phyloP scores from a whole-genome alignment of 2,329 filamentous ascomycete species.

The Metarhizium album region DNA sequence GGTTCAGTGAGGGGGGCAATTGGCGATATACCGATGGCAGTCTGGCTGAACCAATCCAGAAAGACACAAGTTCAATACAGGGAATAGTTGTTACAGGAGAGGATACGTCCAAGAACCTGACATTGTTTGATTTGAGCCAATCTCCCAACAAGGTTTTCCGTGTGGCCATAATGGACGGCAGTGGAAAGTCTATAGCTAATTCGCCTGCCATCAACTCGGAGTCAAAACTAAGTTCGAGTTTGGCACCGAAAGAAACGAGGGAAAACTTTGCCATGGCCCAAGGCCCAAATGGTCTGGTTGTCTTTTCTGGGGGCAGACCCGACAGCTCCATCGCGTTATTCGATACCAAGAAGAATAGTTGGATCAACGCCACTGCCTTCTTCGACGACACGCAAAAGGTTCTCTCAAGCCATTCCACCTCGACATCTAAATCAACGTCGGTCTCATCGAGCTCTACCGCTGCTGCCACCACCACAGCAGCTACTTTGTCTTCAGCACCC shows the following conservation, averaged over 20 bases:
- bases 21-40: slow-evolving; percentile 60
- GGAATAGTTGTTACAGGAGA: slow-evolving; percentile 57
- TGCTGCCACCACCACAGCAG: slow-evolving; percentile 13
- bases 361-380: slow-evolving; percentile 60
- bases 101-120: slow-evolving; percentile 68
- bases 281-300: slow-evolving; percentile 53
- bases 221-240: slow-evolving; percentile 64
- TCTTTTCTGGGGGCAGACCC: slow-evolving; percentile 65
- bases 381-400: slow-evolving; percentile 39
- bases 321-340: slow-evolving; percentile 66
- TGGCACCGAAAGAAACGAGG: slow-evolving; percentile 54
- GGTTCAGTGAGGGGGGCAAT: slow-evolving; percentile 51
- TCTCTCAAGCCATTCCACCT: slow-evolving; percentile 21
- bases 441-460: slow-evolving; percentile 13
- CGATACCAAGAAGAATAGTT: slow-evolving; percentile 61
- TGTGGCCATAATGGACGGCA: slow-evolving; percentile 52
- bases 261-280: slow-evolving; percentile 63
- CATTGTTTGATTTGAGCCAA: slow-evolving; percentile 64
- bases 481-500: slow-evolving; percentile 4
- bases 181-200: slow-evolving; percentile 44
- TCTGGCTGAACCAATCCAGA: slow-evolving; percentile 49
- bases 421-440: slow-evolving; percentile 13
- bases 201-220: too few species aligned
- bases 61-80: slow-evolving; percentile 45
- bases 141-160: slow-evolving; percentile 67